Base-by-base conservation (phyloP, 495 filamentous ascomycete genomes). In the Lophium mytilinum region DNA sequence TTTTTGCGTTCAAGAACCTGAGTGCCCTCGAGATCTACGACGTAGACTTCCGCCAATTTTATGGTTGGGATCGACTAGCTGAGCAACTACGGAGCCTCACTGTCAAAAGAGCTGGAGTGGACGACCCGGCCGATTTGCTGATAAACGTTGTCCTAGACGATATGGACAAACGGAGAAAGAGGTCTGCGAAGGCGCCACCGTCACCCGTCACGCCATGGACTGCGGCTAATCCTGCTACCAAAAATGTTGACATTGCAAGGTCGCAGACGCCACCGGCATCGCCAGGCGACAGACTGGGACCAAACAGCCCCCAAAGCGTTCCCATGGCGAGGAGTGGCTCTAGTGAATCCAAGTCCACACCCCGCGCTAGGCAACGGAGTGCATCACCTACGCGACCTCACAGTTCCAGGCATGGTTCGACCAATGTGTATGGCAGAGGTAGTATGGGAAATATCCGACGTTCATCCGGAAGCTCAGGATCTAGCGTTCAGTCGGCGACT, bases 31-130 rank as follows among this genome's bases (percentile, higher is more conserved):
- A 97, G 72, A 89, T 98, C 42, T 89, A 84, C 71, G 90, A 95
- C 69, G 84, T 96, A 67, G 93, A 97, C 72, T 95, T 94, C 67
- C 83, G 93, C 59, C 91, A 95, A 60, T 95, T 97, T 72, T 95
- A 88, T 69, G 93, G 93, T 42, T 98, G 93, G 93, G 93, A 97
- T 71, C 81, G 85, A 56, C 67, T 96, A 56, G 86, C 93, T 0
- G 93, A 98, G 67, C 89, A 95, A 71, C 78, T 97, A 46, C 82
- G 90, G 53, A 92, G 88, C 55, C 75, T 98, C 58, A 88, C 86
- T n/a, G 77, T 98, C 60, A 96, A 90, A 72, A 82, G 89, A 61
- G 90, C 87, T 24, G 80, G 83, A 60, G 74, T 97, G 37, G 91
- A 96, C 60, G 92, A 98, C 66, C 91, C 89, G 8, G 82, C 84